A percentile compares a stretch with the other conserved stretches of the same genome.
Conservation (phyloP, 2,329 filamentous ascomycete species). For the Alternaria consortialis region DNA sequence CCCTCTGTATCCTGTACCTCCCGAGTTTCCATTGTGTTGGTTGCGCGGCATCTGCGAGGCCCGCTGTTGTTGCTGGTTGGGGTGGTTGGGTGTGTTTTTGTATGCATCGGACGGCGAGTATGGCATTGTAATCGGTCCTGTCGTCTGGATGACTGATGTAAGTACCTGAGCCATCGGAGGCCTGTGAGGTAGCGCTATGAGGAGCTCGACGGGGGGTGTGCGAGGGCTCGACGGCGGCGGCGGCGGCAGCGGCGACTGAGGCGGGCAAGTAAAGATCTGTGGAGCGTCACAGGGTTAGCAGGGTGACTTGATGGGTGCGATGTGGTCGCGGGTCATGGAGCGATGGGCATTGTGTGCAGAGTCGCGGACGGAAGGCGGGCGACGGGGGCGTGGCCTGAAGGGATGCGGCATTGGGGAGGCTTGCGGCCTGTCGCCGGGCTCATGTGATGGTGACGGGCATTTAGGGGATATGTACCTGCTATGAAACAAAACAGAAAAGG, state of each 20-base stretch:
- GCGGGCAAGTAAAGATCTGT: constrained; percentile 28
- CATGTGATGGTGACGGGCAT: constrained; percentile 18
- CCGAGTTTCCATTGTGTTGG: constrained; percentile 55
- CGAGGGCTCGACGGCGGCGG: constrained; percentile 22
- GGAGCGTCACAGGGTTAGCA: constrained; percentile 29
- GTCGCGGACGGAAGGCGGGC: constrained; percentile 23
- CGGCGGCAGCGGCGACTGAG: constrained; percentile 23
- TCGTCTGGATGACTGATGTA: constrained; percentile 57
- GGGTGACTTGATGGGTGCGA: constrained; percentile 6
- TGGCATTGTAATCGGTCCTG: constrained; percentile 61
- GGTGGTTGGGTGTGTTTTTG: constrained; percentile 50
- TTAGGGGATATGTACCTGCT: constrained; percentile 39
- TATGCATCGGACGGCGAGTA: constrained; percentile 60
- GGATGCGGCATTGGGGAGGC: constrained; percentile 23
- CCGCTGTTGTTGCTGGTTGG: constrained; percentile 51
- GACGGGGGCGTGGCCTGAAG: constrained; percentile 26
- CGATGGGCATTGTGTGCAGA: constrained; percentile 18
- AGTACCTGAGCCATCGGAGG: constrained; percentile 57
- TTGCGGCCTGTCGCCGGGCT: constrained; percentile 23
- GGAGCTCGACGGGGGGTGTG: constrained; percentile 32
- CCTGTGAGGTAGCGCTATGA: constrained; percentile 28
- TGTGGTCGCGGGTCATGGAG: constrained; percentile 14
- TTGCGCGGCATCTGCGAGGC: constrained; percentile 54
- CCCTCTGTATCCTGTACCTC: constrained; percentile 53
- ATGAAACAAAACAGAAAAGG: constrained; percentile 36